Evolutionary conservation across 2,329 filamentous ascomycete species (phyloP), one percentile per base, ranked within the genome.

Genomic region (Pseudogymnoascus sp.): DNA sequence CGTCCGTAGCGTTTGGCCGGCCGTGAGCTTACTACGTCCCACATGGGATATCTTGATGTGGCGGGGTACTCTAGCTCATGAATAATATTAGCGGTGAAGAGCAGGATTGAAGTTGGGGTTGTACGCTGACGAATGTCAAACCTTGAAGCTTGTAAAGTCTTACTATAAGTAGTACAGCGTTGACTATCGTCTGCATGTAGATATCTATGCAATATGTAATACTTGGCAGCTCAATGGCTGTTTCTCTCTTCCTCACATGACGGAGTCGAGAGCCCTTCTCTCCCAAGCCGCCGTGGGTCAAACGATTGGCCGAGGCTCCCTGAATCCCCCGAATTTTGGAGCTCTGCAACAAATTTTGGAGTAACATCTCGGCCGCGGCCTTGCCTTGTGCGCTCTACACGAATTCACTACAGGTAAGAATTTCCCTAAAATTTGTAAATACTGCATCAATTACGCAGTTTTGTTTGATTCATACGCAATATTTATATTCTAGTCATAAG

Each of bases 61-160:
- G 29, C 50, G 50, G 26, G 29, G 50, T 56, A 56, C n/a, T 53
- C 23, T 53, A 53, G 26, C 46, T 56, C 29, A 9, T 56, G n/a
- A 56, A 15, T 56, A 10, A 56, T 56, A 56, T 56, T 56, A 56
- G 50, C 50, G 50, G 50, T 56, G 50, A 56, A 21, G 50, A 15
- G 29, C 29, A 29, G 29, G 29, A 19, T 19, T 19, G 50, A 33
- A 56, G 50, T 33, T 56, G 50, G 50, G 50, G 50, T 56, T 56
- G 26, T 53, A 31, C 9, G 46, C 46, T 53, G 15, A 53, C 9
- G 46, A 56, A 56, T 33, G 33, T 56, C 46, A 33, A 53, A 10
- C 23, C 46, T 56, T 56, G 26, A 33, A 31, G n/a, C n/a, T 33
- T 56, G 46, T 3, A 53, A 17, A 31, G n/a, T 31, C 46, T 31